Percentiles rank a stretch among this genome's conserved stretches.
Conservation (phyloP, 352 stramenopile species). For the Pythium phragmiticola region DNA sequence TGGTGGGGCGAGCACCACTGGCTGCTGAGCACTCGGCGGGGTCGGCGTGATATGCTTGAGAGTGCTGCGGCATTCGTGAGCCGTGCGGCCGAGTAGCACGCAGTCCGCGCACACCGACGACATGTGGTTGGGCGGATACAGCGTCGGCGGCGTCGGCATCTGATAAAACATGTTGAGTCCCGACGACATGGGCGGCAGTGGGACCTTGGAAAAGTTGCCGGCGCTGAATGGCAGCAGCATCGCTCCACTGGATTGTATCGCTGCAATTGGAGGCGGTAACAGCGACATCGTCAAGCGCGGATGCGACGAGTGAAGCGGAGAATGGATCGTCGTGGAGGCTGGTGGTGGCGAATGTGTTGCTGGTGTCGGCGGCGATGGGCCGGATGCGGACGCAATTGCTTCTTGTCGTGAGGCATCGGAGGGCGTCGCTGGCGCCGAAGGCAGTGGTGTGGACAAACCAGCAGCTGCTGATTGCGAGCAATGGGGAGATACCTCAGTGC, state of each 20-base stretch:
- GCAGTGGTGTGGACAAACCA: not conserved
- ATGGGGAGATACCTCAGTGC: not conserved
- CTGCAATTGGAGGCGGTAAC: conserved; percentile 1
- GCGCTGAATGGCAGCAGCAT: conserved; percentile 14
- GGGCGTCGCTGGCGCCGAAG: not conserved
- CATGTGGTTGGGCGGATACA: conserved; percentile 32
- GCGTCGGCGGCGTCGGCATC: conserved; percentile 26
- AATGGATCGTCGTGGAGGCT: not conserved
- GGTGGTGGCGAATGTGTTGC: not conserved
- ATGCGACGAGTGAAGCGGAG: not conserved
- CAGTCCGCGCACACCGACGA: conserved; percentile 31
- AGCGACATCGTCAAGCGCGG: conserved; percentile 8
- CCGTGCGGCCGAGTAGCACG: conserved; percentile 18
- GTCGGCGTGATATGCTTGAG: conserved; percentile 35
- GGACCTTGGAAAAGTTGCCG: conserved; percentile 36
- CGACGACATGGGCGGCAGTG: conserved; percentile 38
- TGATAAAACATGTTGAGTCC: conserved; percentile 43
- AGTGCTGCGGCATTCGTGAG: conserved; percentile 31
- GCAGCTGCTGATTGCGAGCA: not conserved
- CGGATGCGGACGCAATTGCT: not conserved
- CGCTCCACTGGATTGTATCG: not conserved
- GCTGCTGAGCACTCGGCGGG: not conserved
- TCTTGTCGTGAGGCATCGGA: not conserved
- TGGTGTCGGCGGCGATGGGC: not conserved
- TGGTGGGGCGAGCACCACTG: conserved; percentile 9